Conservation (phyloP, 495 filamentous ascomycete species). For the Aspergillus sclerotiicarbonarius region DNA sequence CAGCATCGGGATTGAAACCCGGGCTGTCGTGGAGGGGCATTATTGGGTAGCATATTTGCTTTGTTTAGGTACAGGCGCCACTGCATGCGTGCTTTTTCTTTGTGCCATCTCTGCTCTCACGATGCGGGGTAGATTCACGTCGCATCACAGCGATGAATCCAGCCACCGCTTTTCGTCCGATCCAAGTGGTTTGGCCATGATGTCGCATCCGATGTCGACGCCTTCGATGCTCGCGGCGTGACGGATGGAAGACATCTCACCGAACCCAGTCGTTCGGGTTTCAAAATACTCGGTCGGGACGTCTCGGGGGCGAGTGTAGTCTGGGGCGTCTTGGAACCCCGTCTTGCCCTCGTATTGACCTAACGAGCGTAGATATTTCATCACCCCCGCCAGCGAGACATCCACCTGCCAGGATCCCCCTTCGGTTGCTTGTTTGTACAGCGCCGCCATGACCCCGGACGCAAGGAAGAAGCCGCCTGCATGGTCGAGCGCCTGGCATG, state of each 20-base stretch:
- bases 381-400: constrained; percentile 38
- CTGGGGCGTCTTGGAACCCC: constrained; percentile 17
- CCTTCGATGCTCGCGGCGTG: constrained; percentile 27
- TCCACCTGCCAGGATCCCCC: constrained; percentile 58
- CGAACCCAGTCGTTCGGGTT: constrained; percentile 19
- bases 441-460: constrained; percentile 51
- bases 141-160: neutral
- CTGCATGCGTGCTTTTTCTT: neutral
- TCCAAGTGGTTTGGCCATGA: constrained; percentile 26
- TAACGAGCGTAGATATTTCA: constrained; percentile 29
- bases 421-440: constrained; percentile 51
- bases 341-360: constrained; percentile 18
- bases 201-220: constrained; percentile 26
- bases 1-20: neutral
- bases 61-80: neutral
- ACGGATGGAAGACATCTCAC: constrained; percentile 22
- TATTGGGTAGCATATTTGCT: neutral
- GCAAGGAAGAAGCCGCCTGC: constrained; percentile 58
- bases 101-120: neutral
- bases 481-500: constrained; percentile 54
- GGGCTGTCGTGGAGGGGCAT: neutral
- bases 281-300: constrained; percentile 22
- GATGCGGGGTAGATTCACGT: neutral
- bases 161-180: constrained; percentile 25
- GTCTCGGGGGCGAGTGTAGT: constrained; percentile 14